phyloP scores from a whole-genome alignment of 2,329 filamentous ascomycete genomes.

The Rhinocladiella similis region DNA sequence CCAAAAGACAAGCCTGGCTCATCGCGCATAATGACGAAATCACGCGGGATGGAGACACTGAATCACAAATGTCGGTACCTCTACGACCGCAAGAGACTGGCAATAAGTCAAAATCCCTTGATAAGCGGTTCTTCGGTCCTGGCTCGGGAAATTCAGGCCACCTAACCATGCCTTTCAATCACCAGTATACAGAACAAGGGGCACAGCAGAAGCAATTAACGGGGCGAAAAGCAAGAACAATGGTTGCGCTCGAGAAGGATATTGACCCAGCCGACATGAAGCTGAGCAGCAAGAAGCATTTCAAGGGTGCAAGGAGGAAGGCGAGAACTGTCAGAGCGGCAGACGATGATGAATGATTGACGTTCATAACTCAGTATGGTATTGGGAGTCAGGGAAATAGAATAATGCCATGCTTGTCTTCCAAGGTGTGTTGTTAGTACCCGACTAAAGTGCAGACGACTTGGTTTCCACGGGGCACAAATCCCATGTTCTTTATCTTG shows the following conservation, averaged over 20 bases:
- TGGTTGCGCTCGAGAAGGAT: conserved; percentile 81
- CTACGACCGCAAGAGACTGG: conserved; percentile 44
- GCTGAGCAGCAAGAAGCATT: conserved; percentile 82
- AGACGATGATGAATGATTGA: conserved; percentile 32
- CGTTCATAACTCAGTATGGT: not conserved
- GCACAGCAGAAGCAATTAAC: conserved; percentile 67
- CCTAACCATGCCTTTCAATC: conserved; percentile 78
- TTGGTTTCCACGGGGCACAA: too few relatives aligned
- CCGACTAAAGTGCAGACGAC: too few relatives aligned
- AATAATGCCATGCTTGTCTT: too few relatives aligned
- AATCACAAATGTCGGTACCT: conserved; percentile 32
- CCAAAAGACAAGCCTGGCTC: conserved; percentile 71
- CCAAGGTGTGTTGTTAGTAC: too few relatives aligned
- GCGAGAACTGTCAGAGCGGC: conserved; percentile 55
- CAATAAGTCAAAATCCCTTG: conserved; percentile 72
- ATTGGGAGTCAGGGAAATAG: not conserved
- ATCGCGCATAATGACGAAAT: conserved; percentile 46
- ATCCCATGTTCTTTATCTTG: too few relatives aligned
- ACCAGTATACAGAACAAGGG: conserved; percentile 85
- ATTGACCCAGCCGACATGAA: conserved; percentile 77
- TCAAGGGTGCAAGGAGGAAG: conserved; percentile 72
- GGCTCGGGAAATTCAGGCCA: conserved; percentile 60
- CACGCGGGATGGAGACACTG: conserved; percentile 40
- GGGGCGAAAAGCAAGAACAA: conserved; percentile 75
- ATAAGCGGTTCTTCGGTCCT: conserved; percentile 84